A percentile compares a stretch with the other conserved stretches of the same genome.
phyloP scores from a whole-genome alignment of 179 eudicot genomes.

The Heliamphora pulchella region DNA sequence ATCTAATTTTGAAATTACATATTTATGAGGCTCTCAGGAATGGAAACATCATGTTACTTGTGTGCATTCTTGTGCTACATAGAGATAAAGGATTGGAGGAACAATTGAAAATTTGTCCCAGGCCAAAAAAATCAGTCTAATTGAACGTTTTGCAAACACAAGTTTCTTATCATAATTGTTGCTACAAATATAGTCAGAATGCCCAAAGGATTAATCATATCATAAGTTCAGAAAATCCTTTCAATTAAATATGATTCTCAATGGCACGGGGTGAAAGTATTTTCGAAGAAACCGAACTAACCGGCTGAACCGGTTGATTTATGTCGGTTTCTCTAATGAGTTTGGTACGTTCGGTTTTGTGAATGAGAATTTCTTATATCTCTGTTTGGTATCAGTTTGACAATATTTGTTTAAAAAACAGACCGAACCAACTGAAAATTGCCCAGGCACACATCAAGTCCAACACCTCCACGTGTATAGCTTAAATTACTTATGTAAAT shows the following conservation, averaged over 20 bases:
- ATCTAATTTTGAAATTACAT: neutral
- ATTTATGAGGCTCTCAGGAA: neutral
- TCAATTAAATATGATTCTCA: neutral
- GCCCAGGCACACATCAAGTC: too few relatives aligned
- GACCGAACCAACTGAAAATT: too few relatives aligned
- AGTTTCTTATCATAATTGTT: neutral
- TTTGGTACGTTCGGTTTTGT: too few relatives aligned
- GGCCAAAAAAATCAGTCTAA: neutral
- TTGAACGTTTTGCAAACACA: neutral
- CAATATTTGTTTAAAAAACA: too few relatives aligned
- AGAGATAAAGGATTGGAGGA: neutral
- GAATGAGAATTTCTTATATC: too few relatives aligned
- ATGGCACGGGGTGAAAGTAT: neutral
- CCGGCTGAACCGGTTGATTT: too few relatives aligned
- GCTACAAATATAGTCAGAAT: neutral
- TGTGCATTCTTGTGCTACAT: neutral
- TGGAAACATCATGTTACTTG: neutral
- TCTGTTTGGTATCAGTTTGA: too few relatives aligned
- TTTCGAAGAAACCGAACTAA: too few relatives aligned
- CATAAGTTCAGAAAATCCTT: neutral
- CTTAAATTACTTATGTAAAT: too few relatives aligned
- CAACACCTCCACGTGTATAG: too few relatives aligned
- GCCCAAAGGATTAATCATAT: constrained; percentile 5
- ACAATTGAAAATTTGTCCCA: too few relatives aligned
- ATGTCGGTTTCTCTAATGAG: too few relatives aligned